A percentile compares a stretch with the other conserved stretches of the same genome.
Evolutionary conservation across 257 asterid genomes (phyloP).

Genomic region (Cinchona pubescens): DNA sequence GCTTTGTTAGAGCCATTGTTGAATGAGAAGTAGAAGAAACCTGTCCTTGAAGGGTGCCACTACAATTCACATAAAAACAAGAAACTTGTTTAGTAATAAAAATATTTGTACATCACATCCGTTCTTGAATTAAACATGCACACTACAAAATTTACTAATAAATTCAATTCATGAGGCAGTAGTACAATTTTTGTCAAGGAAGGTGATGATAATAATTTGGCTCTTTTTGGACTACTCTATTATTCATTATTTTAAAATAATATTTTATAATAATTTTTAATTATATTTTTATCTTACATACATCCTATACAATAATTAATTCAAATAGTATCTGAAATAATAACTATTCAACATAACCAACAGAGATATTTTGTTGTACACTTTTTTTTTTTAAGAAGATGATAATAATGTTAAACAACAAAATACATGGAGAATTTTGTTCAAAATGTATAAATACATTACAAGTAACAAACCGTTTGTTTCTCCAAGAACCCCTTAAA

Average conservation of each 20-base stretch:
- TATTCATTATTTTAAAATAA: too few relatives aligned
- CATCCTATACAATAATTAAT: too few relatives aligned
- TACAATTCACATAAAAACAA: conserved; percentile 27
- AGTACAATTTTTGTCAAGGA: not conserved
- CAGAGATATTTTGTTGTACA: too few relatives aligned
- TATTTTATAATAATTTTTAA: too few relatives aligned
- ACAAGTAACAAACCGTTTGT: not conserved
- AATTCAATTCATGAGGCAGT: not conserved
- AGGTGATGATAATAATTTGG: too few relatives aligned
- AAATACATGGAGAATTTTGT: not conserved
- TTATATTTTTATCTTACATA: too few relatives aligned
- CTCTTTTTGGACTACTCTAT: too few relatives aligned
- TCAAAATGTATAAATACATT: not conserved
- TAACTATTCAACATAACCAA: too few relatives aligned
- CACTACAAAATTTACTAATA: not conserved
- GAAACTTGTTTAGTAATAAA: not conserved
- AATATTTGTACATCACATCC: not conserved
- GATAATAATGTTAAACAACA: not conserved
- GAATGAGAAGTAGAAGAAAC: conserved; percentile 84
- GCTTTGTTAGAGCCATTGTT: conserved; percentile 62
- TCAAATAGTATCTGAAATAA: too few relatives aligned
- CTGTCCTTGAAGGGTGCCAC: conserved; percentile 88
- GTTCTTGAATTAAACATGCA: conserved; percentile 8
- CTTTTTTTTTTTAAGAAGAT: too few relatives aligned
- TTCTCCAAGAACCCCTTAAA: not conserved